Base-by-base conservation (phyloP, 306 rosid species). In the Vicia sativa region DNA sequence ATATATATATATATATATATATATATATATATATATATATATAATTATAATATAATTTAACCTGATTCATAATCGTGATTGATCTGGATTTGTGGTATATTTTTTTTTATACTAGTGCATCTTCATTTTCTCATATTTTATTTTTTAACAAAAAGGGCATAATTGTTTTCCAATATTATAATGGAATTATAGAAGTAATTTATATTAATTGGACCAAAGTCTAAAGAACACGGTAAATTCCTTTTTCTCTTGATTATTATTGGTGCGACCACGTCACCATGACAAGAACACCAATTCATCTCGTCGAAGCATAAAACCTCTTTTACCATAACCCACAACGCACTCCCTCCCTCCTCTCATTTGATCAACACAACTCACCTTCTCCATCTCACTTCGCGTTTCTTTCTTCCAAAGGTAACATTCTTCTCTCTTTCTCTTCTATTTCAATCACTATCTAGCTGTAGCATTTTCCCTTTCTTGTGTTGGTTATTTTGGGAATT, bases 371-470 rank as follows among this genome's bases (percentile, higher is more conserved):
- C 10, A 55, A 58, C 0, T 9, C 54, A 39, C 29, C 5, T 0
- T 15, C 41, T 34, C 16, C 37, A 26, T 25, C 31, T 3, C 14
- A 19, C 21, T 60, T 65, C 2, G 37, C 21, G 29, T 11, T 68
- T 42, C 67, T 52, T 11, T 63, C 34, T 70, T 25, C 21, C 15
- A 5, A 70, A 77, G 72, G 80, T 77, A 37, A 15, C 43, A 16
- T 1, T 9, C 10, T 26, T 31, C 13, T 34, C 46, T 26, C 35
- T 8, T 48, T 7, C 2, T 19, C 60, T 50, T 19, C 31, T 3
- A 19, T 62, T 62, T 11, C 9, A 35, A 10, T 34, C 44, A 34
- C 13, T 57, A 31, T 25, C 28, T 25, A 25, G 28, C 3, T 25
- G 0, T 25, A 3, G 1, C 0, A 18, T 37, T 49, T 63, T 34